Evolutionary conservation across 2,329 filamentous ascomycete species (phyloP), one percentile per base, ranked within the genome.

Genomic region (Bipolaris zeicola): DNA sequence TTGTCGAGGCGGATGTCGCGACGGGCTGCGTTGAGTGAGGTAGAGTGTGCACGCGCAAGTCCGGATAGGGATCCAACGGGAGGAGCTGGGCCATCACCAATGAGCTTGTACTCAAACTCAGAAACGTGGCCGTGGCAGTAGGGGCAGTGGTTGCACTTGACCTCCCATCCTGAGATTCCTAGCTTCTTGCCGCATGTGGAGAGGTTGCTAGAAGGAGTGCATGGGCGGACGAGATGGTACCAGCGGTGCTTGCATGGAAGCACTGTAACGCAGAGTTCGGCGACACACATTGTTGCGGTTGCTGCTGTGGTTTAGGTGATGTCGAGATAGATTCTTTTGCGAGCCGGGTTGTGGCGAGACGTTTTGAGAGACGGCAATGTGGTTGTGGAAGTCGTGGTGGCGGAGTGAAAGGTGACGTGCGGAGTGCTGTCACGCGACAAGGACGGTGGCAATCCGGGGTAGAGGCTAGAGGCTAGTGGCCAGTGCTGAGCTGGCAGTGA

Each of bases 91-190:
- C 75, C 75, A 48, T 75, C 73, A 52, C 75, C 75, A 43, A 82
- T 78, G 45, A 82, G 76, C 33, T 77, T 71, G 65, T 81, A 81
- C 33, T 80, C 80, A n/a, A 77, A 74, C 52, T 64, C 67, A 52
- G 76, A 71, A 43, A 79, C 70, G 49, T 76, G 69, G 36, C 71
- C 71, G 39, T 71, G 65, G 67, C 80, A 82, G 75, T 78, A 82
- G 10, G 80, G 80, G 63, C 80, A 82, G 61, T 73, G 73, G 46
- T 78, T 74, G 57, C 74, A 76, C 59, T 80, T 78, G 60, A 75
- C 79, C 67, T 82, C 80, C 80, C 80, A 82, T 49, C 80, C 80
- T 60, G 79, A 74, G 48, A 82, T 73, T 38, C 73, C 73, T 34
- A 82, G 73, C 64, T 77, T 79, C 57, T 73, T 71, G 3, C 73